Evolutionary conservation across 352 stramenopile species (phyloP), one percentile per base, ranked within the genome.

Genomic region (Pythium utonaiense): DNA sequence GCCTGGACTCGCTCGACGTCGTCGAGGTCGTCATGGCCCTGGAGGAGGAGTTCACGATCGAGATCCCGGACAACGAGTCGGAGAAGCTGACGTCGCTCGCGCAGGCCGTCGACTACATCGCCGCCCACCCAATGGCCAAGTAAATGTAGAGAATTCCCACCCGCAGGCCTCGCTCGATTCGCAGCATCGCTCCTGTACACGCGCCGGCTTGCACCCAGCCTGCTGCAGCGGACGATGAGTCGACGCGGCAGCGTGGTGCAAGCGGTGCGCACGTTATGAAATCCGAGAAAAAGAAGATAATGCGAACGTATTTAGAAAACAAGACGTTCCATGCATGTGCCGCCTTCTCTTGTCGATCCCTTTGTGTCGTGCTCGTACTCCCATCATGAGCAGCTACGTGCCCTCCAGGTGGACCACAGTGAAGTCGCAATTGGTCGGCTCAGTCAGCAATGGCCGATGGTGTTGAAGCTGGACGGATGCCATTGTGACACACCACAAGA

Each of bases 41-140:
- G 77, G 97, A 99, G 80, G 97, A 99, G 75, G 98, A 99, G 81
- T 99, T 99, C 83, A 97, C 93, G 56, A 98, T 99, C 75, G 97
- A 99, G 80, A 99, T 99, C 81, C 97, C 98, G 49, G 97, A 99
- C 89, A 97, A 96, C 62, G 97, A 99, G 80, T 97, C 97, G 49
- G 98, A 99, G 77, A 99, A 99, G 82, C 98, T 99, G 72, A 76
- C 89, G 19, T 98, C 93, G 69, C 85, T 98, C 50, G 81, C 77
- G 25, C 96, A 99, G 75, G 98, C 98, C 60, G 95, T 99, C 57
- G 94, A 98, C 77, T 99, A 99, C 86, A 96, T 99, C 75, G 83
- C 95, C 61, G 89, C 91, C 51, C 97, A 99, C 87, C 98, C 98
- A 48, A 98, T 98, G 93, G 97, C 97, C 80, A 99, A 99, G 89